These are phyloP conservation scores for Carex cristatella DNA, from an alignment of 176 grass and related monocot genomes.

Conservation along the genomic window DNA sequence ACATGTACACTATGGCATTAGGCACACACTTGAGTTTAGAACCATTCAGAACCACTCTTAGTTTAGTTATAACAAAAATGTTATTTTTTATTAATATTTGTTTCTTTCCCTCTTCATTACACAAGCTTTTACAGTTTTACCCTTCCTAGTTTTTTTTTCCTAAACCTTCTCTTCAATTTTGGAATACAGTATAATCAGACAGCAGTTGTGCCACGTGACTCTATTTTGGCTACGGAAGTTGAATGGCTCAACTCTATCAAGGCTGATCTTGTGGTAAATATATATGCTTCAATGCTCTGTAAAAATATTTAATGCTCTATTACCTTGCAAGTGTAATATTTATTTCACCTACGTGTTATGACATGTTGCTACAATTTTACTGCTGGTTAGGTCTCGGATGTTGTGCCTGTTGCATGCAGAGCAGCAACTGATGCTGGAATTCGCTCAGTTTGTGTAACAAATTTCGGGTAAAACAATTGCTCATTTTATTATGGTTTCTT, in stretches of 20 bases:
- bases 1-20: too few species aligned
- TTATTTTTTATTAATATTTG: not conserved
- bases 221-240: constrained; percentile 74
- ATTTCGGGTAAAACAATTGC: constrained; percentile 57
- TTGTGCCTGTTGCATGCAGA: constrained; percentile 88
- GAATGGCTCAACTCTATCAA: constrained; percentile 88
- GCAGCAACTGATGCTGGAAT: constrained; percentile 87
- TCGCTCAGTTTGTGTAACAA: constrained; percentile 81
- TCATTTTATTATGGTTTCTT: constrained; percentile 9
- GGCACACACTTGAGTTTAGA: too few species aligned
- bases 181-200: constrained; percentile 83
- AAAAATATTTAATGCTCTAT: not conserved
- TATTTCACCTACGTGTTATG: not conserved
- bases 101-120: not conserved
- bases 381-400: constrained; percentile 72
- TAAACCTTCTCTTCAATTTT: not conserved
- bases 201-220: constrained; percentile 73
- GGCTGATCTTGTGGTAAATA: constrained; percentile 82
- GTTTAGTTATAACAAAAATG: too few species aligned
- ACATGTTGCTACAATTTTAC: constrained; percentile 8
- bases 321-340: not conserved
- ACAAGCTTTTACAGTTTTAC: not conserved
- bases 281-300: not conserved
- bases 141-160: not conserved
- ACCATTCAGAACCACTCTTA: too few species aligned